Evolutionary conservation across 495 filamentous ascomycete species (phyloP).

Genomic region (Chlorociboria aeruginascens): DNA sequence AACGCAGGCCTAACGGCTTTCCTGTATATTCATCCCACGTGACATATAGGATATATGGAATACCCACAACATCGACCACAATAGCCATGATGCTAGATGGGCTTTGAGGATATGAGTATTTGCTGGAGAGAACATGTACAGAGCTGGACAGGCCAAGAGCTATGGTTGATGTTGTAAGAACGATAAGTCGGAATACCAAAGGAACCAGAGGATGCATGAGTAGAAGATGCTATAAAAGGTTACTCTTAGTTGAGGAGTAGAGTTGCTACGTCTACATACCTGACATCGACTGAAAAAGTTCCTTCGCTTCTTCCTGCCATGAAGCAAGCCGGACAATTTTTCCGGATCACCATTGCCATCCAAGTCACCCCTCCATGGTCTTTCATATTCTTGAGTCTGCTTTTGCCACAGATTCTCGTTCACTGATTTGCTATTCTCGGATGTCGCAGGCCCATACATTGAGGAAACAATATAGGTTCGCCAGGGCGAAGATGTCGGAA

Average conservation of each 20-base stretch:
- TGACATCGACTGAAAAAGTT: slow-evolving; percentile 43
- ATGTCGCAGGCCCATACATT: slow-evolving; percentile 32
- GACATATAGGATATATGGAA: slow-evolving; percentile 85
- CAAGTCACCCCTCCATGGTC: slow-evolving; percentile 21
- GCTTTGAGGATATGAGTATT: slow-evolving; percentile 24
- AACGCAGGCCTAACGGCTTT: slow-evolving; percentile 80
- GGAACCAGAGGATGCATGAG: slow-evolving; percentile 78
- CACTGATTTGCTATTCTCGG: slow-evolving; percentile 33
- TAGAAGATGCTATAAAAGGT: slow-evolving; percentile 30
- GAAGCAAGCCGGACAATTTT: slow-evolving; percentile 7
- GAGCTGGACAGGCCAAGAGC: slow-evolving; percentile 70
- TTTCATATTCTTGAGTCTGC: slow-evolving; percentile 37
- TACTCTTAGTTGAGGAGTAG: background rate
- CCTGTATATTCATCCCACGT: slow-evolving; percentile 94
- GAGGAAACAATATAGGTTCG: slow-evolving; percentile 36
- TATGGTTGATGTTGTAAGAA: slow-evolving; percentile 68
- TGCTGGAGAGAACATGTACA: slow-evolving; percentile 51
- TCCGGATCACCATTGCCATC: slow-evolving; percentile 12
- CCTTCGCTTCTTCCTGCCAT: slow-evolving; percentile 23
- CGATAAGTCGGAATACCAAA: slow-evolving; percentile 66
- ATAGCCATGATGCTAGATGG: slow-evolving; percentile 83
- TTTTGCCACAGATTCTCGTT: slow-evolving; percentile 29
- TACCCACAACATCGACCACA: slow-evolving; percentile 75
- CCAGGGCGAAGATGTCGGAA: slow-evolving; percentile 30
- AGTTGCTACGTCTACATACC: slow-evolving; percentile 14